phyloP scores from a whole-genome alignment of 2,329 filamentous ascomycete species.

The Venturia carpophila region DNA sequence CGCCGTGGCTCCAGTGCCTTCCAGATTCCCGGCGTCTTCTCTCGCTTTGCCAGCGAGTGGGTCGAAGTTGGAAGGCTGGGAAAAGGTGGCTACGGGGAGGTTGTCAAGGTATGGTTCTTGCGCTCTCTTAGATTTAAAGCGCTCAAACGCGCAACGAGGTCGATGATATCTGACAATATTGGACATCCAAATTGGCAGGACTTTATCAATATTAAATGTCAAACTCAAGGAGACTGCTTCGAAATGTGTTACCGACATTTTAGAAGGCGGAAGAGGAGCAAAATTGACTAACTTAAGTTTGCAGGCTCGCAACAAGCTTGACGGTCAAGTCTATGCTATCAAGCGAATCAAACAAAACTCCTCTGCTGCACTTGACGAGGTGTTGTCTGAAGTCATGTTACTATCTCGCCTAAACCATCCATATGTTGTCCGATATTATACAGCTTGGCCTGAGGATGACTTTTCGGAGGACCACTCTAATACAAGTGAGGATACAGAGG shows the following conservation, averaged over 20 bases:
- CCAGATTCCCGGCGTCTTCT: constrained; percentile 30
- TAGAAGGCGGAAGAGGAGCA: neutral
- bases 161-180: neutral
- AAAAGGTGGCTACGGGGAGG: constrained; percentile 91
- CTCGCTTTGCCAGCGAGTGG: constrained; percentile 82
- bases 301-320: constrained; percentile 76
- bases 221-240: neutral
- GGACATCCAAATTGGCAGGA: neutral
- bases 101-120: constrained; percentile 55
- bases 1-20: constrained; percentile 17
- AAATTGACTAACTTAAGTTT: neutral
- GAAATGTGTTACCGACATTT: neutral
- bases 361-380: constrained; percentile 65
- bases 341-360: constrained; percentile 90
- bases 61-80: constrained; percentile 82
- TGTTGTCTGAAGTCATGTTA: constrained; percentile 76
- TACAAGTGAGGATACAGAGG: constrained; percentile 15
- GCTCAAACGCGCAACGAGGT: neutral
- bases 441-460: constrained; percentile 81
- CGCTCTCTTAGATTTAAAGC: neutral
- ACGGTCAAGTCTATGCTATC: constrained; percentile 88
- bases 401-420: constrained; percentile 91
- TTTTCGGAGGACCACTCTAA: constrained; percentile 20
- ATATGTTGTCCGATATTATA: constrained; percentile 81
- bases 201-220: neutral